Evolutionary conservation across 257 asterid genomes (phyloP).

Genomic region (Solanum phureja): DNA sequence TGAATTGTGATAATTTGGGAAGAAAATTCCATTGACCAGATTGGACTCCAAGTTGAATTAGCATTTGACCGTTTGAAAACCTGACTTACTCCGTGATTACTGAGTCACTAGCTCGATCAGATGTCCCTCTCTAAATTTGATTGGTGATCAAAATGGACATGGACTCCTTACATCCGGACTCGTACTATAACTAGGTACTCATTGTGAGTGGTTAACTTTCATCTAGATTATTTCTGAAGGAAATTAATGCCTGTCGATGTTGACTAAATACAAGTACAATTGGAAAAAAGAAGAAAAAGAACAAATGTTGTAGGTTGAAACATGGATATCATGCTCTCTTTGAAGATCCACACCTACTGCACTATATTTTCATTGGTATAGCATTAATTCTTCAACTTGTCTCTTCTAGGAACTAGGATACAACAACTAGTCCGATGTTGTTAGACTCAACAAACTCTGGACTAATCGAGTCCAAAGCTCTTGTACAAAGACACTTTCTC

Average conservation of each 20-base stretch:
- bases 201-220: neutral
- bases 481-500: neutral
- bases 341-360: neutral
- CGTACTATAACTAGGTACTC: neutral
- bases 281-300: neutral
- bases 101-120: neutral
- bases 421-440: neutral
- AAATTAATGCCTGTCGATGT: neutral
- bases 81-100: neutral
- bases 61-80: neutral
- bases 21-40: neutral
- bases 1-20: neutral
- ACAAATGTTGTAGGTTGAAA: neutral
- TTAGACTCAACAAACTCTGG: neutral
- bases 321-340: neutral
- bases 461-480: neutral
- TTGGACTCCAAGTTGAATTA: neutral
- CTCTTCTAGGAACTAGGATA: neutral
- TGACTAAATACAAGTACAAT: neutral
- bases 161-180: neutral
- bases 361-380: neutral
- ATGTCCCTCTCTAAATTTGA: neutral
- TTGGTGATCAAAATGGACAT: neutral
- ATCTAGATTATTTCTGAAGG: neutral
- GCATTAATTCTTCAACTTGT: neutral